phyloP scores from a whole-genome alignment of 352 stramenopile genomes.

The Plasmopara halstedii region DNA sequence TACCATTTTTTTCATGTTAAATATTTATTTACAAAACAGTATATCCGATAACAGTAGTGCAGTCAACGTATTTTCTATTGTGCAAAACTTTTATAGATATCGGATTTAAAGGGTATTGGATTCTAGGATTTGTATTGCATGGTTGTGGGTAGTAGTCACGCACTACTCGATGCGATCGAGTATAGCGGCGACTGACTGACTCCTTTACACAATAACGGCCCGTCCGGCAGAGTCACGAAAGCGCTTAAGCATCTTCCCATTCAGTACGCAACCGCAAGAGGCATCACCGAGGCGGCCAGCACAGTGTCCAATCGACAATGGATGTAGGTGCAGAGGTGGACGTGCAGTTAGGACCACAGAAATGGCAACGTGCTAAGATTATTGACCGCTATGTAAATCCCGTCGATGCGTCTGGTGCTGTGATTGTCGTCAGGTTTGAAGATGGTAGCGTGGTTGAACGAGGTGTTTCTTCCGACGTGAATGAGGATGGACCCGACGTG shows the following conservation, averaged over 20 bases:
- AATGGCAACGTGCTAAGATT: slow-evolving; percentile 43
- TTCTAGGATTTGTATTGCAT: slow-evolving; percentile 6
- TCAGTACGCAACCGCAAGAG: slow-evolving; percentile 1
- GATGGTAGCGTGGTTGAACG: slow-evolving; percentile 45
- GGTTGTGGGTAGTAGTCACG: slow-evolving; percentile 9
- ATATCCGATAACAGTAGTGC: not conserved
- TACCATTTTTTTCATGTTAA: not conserved
- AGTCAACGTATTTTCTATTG: too few relatives aligned
- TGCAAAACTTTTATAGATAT: too few relatives aligned
- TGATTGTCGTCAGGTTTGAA: slow-evolving; percentile 60
- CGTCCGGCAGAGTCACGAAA: slow-evolving; percentile 13
- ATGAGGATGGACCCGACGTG: slow-evolving; percentile 20
- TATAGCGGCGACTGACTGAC: slow-evolving; percentile 7
- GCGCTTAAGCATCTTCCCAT: slow-evolving; percentile 12
- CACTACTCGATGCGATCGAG: slow-evolving; percentile 7
- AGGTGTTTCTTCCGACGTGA: slow-evolving; percentile 33
- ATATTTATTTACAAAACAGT: not conserved
- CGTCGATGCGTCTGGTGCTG: slow-evolving; percentile 39
- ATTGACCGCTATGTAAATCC: slow-evolving; percentile 59
- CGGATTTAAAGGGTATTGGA: too few relatives aligned
- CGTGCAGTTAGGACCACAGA: slow-evolving; percentile 33
- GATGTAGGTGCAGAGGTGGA: slow-evolving; percentile 61
- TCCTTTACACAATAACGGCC: slow-evolving; percentile 15
- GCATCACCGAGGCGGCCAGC: not conserved
- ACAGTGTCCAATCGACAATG: slow-evolving; percentile 29